Evolutionary conservation across 768 basidiomycete genomes (phyloP), one percentile per base, ranked within the genome.

Genomic region (Hydnum rufescens): DNA sequence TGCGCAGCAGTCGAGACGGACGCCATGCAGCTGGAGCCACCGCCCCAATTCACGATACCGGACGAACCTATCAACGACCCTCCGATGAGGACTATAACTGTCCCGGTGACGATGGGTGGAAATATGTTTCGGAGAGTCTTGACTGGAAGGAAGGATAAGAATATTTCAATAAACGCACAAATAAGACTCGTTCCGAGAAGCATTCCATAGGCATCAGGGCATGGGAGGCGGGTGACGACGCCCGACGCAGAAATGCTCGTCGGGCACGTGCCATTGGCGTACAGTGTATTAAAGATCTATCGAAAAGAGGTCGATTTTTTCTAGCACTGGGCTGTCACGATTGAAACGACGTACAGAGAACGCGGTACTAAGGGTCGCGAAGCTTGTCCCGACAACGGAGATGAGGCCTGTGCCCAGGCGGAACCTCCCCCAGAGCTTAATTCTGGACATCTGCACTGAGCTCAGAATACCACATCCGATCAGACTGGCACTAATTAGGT

Each of bases 21-120:
- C n/a, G n/a, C 34, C 8, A 39, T 8, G 19, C 34, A 39, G 56
- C 83, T 85, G 4, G 80, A 77, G 16, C 86, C 85, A 30, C 85
- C 85, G 42, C 79, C 86, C 86, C 86, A 90, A 63, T 86, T 77
- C 5, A 73, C 72, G 42, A 81, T 74, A 2, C 85, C 85, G 4
- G 79, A 82, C 1, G 69, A 65, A 36, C 83, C 84, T 49, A 89
- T 71, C 31, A 89, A 72, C 0, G 78, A 78, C 0, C 79, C 77
- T 2, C 86, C 84, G 53, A 88, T 86, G 70, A 86, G 68, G 25
- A 89, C 66, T 56, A 88, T 76, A 51, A 87, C 83, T 1, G 78
- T 78, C 46, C 85, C 82, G 77, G 86, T 88, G 3, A 89, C 79
- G 55, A 85, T 69, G 0, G 85, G 85, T 1, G 85, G 85, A 62